Conservation (phyloP, 352 stramenopile species). For the Pythium vanterpoolii region DNA sequence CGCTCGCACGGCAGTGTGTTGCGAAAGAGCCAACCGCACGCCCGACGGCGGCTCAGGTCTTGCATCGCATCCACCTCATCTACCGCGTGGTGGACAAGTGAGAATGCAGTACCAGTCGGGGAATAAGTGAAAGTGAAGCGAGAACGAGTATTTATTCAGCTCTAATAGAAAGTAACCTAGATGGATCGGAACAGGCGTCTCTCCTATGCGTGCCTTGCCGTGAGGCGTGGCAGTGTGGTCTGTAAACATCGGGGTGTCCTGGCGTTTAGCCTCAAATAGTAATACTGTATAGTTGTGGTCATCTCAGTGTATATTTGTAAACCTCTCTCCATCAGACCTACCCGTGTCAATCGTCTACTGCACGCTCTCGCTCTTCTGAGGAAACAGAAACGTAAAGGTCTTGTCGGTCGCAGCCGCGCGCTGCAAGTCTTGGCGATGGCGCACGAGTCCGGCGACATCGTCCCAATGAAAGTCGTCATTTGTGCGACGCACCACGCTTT, state of each 20-base stretch:
- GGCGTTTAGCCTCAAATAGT: no score
- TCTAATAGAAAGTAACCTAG: no score
- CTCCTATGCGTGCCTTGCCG: no score
- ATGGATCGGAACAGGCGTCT: no score
- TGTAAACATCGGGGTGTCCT: no score
- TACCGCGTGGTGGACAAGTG: conserved; percentile 44
- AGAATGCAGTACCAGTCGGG: no score
- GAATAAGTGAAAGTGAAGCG: no score
- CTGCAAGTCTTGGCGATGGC: conserved; percentile 38
- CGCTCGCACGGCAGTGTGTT: conserved; percentile 27
- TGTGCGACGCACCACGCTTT: conserved; percentile 47
- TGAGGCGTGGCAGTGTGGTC: no score
- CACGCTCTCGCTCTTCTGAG: not conserved
- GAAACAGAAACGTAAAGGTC: conserved; percentile 1
- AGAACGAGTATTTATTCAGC: conserved; percentile 8
- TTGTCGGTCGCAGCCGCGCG: not conserved
- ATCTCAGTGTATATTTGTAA: no score
- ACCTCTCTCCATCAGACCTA: no score
- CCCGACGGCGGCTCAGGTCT: conserved; percentile 27
- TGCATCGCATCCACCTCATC: conserved; percentile 37
- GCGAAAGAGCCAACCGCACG: conserved; percentile 26
- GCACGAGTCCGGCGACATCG: conserved; percentile 47
- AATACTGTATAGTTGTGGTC: no score
- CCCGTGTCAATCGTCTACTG: no score
- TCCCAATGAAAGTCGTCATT: conserved; percentile 61